Evolutionary conservation across 768 basidiomycete genomes (phyloP), one percentile per base, ranked within the genome.

Genomic region (Phlebiopsis gigantea): DNA sequence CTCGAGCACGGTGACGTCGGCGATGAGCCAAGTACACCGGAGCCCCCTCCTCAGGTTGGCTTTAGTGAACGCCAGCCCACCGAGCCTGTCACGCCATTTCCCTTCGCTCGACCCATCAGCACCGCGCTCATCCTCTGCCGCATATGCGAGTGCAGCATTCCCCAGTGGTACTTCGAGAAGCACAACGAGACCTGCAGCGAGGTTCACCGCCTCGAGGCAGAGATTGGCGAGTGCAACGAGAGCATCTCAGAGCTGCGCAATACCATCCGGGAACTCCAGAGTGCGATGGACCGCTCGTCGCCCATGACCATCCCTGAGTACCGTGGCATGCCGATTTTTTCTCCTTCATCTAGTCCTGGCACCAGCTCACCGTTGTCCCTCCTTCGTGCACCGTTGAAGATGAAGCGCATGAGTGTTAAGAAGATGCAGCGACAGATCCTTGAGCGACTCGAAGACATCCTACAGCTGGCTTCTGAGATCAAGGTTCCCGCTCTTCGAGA

Each of bases 81-180:
- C 25, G 68, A 69, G 42, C 80, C 84, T 9, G 69, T 77, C 42
- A 84, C 83, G 1, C 84, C 87, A 2, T 90, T 95, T 70, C 88
- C 91, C 7, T 85, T 88, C 69, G 76, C 77, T 44, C 81, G 84
- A 21, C 84, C 88, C 22, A 88, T 98, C 72, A 87, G 85, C 66
- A 84, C 81, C 24, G 84, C 90, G 58, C 85, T 81, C 26, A 90
- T 98, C 50, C 79, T 99, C 21, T 98, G 97, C 74, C 90, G 97
- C 28, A 99, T 99, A 60, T 99, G 97, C 77, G 97, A 99, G 73
- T 85, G 89, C 66, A 87, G 90, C 63, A 90, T 98, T 57, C 95
- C 96, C 2, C 90, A 96, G 59, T 99, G 97, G 97, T 99, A 94
- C 76, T 99, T 99, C 69, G 97, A 98, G 75, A 98, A 98, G 75